phyloP scores from a whole-genome alignment of 148 eudicot genomes.

The Fagopyrum tataricum region DNA sequence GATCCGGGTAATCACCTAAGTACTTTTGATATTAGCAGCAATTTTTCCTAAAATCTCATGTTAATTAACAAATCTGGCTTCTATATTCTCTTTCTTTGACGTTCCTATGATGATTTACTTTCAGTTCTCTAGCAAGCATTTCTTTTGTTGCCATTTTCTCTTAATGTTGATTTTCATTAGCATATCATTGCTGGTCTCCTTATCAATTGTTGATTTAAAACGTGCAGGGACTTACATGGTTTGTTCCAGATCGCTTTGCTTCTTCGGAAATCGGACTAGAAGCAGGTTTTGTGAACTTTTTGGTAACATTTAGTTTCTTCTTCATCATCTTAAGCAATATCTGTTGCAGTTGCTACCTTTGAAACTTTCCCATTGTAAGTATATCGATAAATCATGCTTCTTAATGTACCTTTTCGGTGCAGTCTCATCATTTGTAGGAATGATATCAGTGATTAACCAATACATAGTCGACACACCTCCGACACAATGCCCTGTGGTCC shows the following conservation, averaged over 20 bases:
- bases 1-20: neutral
- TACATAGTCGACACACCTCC: conserved; percentile 70
- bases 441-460: conserved; percentile 72
- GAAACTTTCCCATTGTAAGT: neutral
- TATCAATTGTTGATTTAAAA: neutral
- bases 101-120: neutral
- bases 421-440: conserved; percentile 82
- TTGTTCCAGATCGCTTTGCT: conserved; percentile 96
- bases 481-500: conserved; percentile 23
- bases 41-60: neutral
- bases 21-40: neutral
- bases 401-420: conserved; percentile 15
- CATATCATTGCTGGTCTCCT: neutral
- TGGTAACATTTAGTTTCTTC: conserved; percentile 75
- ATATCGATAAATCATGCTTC: neutral
- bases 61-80: neutral
- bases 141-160: neutral
- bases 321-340: conserved; percentile 13
- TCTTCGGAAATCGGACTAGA: conserved; percentile 94
- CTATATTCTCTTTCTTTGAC: neutral
- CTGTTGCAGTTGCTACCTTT: neutral
- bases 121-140: neutral
- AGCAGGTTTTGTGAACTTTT: conserved; percentile 98
- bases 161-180: neutral
- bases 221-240: conserved; percentile 88